These are phyloP conservation scores for Pseudoneurospora amorphoporcata DNA, from an alignment of 495 filamentous ascomycete genomes.

Conservation along the genomic window DNA sequence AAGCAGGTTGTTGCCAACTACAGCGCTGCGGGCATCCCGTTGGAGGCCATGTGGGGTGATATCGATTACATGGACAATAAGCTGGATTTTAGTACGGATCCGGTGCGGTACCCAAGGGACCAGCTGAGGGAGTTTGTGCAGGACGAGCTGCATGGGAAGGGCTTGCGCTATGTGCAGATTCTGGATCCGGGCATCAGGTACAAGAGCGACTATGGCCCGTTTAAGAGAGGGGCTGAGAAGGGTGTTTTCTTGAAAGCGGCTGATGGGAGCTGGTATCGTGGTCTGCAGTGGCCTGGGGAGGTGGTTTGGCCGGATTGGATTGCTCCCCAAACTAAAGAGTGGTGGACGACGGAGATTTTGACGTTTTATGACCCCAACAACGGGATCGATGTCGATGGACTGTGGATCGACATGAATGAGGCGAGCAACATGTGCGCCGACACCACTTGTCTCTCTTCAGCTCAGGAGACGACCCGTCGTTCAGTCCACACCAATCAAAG, in stretches of 20 bases:
- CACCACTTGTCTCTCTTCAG: not conserved
- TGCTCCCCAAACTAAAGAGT: conserved; percentile 49
- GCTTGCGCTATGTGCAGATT: conserved; percentile 78
- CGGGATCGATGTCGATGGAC: conserved; percentile 72
- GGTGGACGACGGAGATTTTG: conserved; percentile 66
- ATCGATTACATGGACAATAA: conserved; percentile 66
- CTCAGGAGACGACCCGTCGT: not conserved
- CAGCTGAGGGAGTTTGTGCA: conserved; percentile 55
- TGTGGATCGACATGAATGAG: conserved; percentile 81
- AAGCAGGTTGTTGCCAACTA: conserved; percentile 75
- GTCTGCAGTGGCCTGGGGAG: conserved; percentile 77
- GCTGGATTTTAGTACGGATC: conserved; percentile 64
- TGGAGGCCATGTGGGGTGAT: conserved; percentile 89
- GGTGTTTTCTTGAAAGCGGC: conserved; percentile 53
- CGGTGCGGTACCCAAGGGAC: conserved; percentile 54
- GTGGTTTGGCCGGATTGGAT: conserved; percentile 86
- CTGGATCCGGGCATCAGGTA: conserved; percentile 73
- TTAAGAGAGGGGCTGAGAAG: conserved; percentile 48
- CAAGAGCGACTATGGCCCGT: conserved; percentile 49
- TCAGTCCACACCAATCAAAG: not conserved
- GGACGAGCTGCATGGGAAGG: conserved; percentile 53
- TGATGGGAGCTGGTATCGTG: conserved; percentile 60
- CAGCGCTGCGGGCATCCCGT: conserved; percentile 59
- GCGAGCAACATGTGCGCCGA: conserved; percentile 20
- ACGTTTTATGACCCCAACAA: conserved; percentile 52